Conservation (phyloP, 2,329 filamentous ascomycete species). For the Chalaropsis thielavioides region DNA sequence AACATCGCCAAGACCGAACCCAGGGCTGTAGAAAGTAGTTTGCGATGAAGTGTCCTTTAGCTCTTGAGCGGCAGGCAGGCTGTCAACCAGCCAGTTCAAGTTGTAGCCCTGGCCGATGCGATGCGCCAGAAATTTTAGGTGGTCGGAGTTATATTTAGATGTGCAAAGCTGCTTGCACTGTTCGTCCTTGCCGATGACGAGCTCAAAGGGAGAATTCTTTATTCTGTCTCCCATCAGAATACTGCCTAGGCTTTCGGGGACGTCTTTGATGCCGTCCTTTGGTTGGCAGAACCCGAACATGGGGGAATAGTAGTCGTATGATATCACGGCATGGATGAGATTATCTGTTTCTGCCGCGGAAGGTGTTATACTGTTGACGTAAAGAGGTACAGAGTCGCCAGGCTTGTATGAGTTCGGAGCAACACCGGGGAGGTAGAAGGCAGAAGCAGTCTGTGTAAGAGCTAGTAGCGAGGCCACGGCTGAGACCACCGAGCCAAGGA, state of each 20-base stretch:
- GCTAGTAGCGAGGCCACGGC: constrained; percentile 37
- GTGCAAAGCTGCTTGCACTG: constrained; percentile 71
- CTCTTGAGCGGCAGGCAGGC: constrained; percentile 76
- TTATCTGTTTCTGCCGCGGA: constrained; percentile 62
- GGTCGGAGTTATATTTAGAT: constrained; percentile 46
- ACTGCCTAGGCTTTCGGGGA: constrained; percentile 69
- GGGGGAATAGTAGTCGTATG: constrained; percentile 90
- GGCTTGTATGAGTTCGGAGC: constrained; percentile 82
- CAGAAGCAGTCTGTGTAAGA: constrained; percentile 42
- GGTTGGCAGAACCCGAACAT: constrained; percentile 81
- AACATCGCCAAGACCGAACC: constrained; percentile 61
- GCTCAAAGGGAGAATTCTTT: constrained; percentile 85
- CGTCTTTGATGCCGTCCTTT: constrained; percentile 57
- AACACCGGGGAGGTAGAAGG: constrained; percentile 93
- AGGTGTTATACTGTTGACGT: constrained; percentile 86
- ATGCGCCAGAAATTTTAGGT: constrained; percentile 65
- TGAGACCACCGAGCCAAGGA: constrained; percentile 22
- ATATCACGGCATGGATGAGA: constrained; percentile 78
- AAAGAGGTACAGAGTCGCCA: constrained; percentile 67
- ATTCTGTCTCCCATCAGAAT: constrained; percentile 96
- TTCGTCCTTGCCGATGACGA: constrained; percentile 77
- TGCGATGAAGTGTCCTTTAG: constrained; percentile 62
- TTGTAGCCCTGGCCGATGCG: constrained; percentile 78
- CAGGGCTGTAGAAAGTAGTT: constrained; percentile 76
- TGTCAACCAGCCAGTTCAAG: constrained; percentile 91